Evolutionary conservation across 208 protist species (phyloP), one percentile per base, ranked within the genome.

Genomic region (Leishmania braziliensis): DNA sequence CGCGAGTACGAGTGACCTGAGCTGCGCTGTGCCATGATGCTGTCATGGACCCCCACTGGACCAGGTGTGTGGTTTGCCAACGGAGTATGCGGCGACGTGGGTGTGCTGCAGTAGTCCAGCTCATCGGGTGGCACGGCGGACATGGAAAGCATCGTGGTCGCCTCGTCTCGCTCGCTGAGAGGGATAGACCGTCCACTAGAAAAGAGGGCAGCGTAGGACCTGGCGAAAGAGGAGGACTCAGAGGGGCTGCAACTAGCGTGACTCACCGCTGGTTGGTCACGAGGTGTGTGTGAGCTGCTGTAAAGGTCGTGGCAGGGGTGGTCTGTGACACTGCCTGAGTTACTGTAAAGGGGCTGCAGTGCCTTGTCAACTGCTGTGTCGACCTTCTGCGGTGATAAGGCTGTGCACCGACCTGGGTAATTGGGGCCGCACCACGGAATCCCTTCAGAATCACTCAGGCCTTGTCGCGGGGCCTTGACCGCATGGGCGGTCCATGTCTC

Each of bases 81-180:
- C 39, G 88, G 88, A 1, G 88, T 91, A 70, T 84, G 86, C 50
- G 84, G 81, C 23, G 88, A 89, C 20, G n/a, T 39, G 36, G 54
- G 70, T 1, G 75, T 80, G 69, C 62, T 54, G 58, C 62, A 39
- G 63, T 65, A 68, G 18, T 66, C 58, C 39, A 60, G 6, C n/a
- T 75, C 71, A 16, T 62, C 71, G 71, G 46, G 46, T 46, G 16
- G 54, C 20, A 33, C 65, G n/a, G 26, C 58, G 16, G 80, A 43
- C 8, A 78, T 14, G 12, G 48, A 43, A 9, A 58, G 36, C 16
- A 65, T 33, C 29, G 71, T 39, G 26, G 74, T 65, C 0, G 60
- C 43, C 3, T 18, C 73, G 20, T 46, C 79, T 33, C n/a, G 56
- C 51, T 53, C 62, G 74, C 14, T 54, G 62, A 66, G n/a, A 74